Conservation (phyloP, 2,329 filamentous ascomycete species). For the Dactylellina leptospora region DNA sequence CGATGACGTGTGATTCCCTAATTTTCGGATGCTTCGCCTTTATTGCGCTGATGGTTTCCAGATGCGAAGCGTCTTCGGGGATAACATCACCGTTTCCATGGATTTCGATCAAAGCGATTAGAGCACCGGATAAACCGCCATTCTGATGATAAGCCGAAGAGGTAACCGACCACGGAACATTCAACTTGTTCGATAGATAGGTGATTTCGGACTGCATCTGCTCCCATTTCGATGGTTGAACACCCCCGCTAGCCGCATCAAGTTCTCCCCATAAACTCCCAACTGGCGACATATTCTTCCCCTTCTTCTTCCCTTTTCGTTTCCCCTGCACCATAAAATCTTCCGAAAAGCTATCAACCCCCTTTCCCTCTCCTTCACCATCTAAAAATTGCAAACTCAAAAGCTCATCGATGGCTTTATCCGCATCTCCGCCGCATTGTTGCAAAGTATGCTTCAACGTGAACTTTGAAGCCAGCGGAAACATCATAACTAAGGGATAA, state of each 20-base stretch:
- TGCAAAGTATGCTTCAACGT: conserved; percentile 54
- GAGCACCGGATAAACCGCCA: conserved; percentile 47
- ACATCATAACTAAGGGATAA: conserved; percentile 53
- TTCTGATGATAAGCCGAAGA: conserved; percentile 54
- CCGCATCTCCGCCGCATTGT: conserved; percentile 53
- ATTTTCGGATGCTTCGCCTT: conserved; percentile 29
- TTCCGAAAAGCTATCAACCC: conserved; percentile 55
- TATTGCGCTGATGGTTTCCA: conserved; percentile 43
- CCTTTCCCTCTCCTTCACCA: conserved; percentile 54
- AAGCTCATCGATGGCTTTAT: conserved; percentile 55
- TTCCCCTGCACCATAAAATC: conserved; percentile 34
- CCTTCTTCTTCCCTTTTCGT: conserved; percentile 45
- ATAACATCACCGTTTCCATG: conserved; percentile 28
- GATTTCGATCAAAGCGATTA: conserved; percentile 53
- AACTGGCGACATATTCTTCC: conserved; percentile 24
- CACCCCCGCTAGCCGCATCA: not conserved
- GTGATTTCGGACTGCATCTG: conserved; percentile 54
- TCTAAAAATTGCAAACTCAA: conserved; percentile 54
- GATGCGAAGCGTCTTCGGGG: conserved; percentile 53
- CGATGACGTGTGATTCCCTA: conserved; percentile 46
- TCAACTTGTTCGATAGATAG: conserved; percentile 53
- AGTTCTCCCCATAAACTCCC: conserved; percentile 45
- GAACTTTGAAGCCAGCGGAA: conserved; percentile 51
- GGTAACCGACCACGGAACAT: conserved; percentile 49
- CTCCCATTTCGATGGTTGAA: conserved; percentile 54